phyloP scores from a whole-genome alignment of 768 basidiomycete genomes.

The Tylopilus balloui region DNA sequence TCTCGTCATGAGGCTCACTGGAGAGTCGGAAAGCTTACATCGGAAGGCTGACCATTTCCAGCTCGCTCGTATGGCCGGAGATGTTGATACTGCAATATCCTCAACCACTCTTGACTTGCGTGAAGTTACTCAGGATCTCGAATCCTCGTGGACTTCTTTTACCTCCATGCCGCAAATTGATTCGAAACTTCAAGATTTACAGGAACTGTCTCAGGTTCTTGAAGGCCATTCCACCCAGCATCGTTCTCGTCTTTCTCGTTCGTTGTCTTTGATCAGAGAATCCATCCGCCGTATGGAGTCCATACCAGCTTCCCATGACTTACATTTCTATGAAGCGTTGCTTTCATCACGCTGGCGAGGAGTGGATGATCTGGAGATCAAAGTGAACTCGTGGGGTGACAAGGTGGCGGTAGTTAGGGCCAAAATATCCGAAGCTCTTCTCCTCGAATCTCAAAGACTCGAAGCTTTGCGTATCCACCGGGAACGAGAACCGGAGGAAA shows the following conservation, averaged over 20 bases:
- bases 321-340: slow-evolving; percentile 43
- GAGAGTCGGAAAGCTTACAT: slow-evolving; percentile 47
- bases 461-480: slow-evolving; percentile 36
- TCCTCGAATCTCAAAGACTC: slow-evolving; percentile 39
- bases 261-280: slow-evolving; percentile 51
- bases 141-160: slow-evolving; percentile 35
- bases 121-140: slow-evolving; percentile 38
- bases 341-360: slow-evolving; percentile 45
- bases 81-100: slow-evolving; percentile 43
- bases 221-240: slow-evolving; percentile 34
- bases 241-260: slow-evolving; percentile 39
- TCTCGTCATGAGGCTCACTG: slow-evolving; percentile 59
- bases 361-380: slow-evolving; percentile 49
- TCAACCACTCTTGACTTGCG: slow-evolving; percentile 37
- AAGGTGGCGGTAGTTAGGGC: slow-evolving; percentile 28
- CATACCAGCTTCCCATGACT: slow-evolving; percentile 39
- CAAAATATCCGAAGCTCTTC: slow-evolving; percentile 36
- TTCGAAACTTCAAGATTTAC: slow-evolving; percentile 35
- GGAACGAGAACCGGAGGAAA: slow-evolving; percentile 27
- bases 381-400: slow-evolving; percentile 47
- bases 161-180: slow-evolving; percentile 24
- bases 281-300: slow-evolving; percentile 54
- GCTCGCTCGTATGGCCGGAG: slow-evolving; percentile 50
- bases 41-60: slow-evolving; percentile 46
- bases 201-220: slow-evolving; percentile 33